phyloP scores from a whole-genome alignment of 2,329 filamentous ascomycete genomes.

The Plenodomus tracheiphilus region DNA sequence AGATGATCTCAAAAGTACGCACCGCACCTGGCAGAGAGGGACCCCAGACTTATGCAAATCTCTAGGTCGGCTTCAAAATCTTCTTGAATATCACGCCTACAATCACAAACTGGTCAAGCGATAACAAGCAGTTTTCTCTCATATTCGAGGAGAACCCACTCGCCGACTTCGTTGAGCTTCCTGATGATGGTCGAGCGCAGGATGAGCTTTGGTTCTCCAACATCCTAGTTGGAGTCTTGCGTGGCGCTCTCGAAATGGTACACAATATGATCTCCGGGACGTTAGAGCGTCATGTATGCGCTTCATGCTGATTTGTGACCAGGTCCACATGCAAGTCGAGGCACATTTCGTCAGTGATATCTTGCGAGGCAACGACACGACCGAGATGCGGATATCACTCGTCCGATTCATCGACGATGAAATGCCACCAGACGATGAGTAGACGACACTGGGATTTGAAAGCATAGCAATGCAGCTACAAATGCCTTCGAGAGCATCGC shows the following conservation, averaged over 20 bases:
- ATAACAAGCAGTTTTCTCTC: conserved; percentile 94
- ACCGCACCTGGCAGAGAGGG: not conserved
- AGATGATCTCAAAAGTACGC: conserved; percentile 87
- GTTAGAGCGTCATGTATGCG: not conserved
- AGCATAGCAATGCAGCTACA: too few species aligned
- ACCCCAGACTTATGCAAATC: conserved; percentile 8
- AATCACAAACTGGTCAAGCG: conserved; percentile 92
- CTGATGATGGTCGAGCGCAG: conserved; percentile 92
- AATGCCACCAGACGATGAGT: conserved; percentile 95
- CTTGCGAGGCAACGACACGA: conserved; percentile 89
- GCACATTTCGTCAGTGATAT: conserved; percentile 95
- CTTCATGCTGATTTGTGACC: conserved; percentile 7
- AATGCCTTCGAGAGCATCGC: too few species aligned
- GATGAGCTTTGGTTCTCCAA: conserved; percentile 99
- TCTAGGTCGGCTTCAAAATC: conserved; percentile 94
- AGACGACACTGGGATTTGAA: too few species aligned
- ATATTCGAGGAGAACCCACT: conserved; percentile 97
- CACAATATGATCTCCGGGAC: conserved; percentile 10
- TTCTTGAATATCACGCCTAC: conserved; percentile 96
- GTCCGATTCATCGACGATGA: conserved; percentile 97
- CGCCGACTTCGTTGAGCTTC: conserved; percentile 95
- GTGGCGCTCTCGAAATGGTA: conserved; percentile 95
- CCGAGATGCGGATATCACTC: conserved; percentile 92
- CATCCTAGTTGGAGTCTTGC: conserved; percentile 88
- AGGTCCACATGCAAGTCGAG: conserved; percentile 96